Base-by-base conservation (phyloP, 2,329 filamentous ascomycete species). In the Botrytis pseudocinerea region DNA sequence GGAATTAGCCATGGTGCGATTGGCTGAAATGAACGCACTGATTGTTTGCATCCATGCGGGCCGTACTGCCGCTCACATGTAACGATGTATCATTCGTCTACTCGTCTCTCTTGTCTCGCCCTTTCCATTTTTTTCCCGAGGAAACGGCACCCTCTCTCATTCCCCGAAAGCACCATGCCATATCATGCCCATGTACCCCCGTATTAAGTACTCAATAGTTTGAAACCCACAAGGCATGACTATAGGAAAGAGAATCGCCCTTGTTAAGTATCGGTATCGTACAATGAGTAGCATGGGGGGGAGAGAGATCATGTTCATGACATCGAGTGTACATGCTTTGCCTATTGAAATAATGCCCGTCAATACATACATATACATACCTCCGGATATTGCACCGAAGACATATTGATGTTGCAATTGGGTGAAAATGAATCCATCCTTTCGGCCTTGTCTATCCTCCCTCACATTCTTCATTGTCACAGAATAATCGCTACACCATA, bases 111-210 rank as follows among this genome's bases (percentile, higher is more conserved):
- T 46, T 46, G 22, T 59, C 32, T 71, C 40, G 48, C 40, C 40
- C 40, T 60, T 42, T 40, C n/a, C 25, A 28, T 20, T 32, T 22
- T 38, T 68, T 60, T 72, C 66, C 62, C 70, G 70, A 66, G 25
- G 48, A 60, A 68, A 54, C 57, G 70, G 70, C 68, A 72, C 70
- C 51, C 40, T 38, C 51, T 66, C 61, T 71, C n/a, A 65, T 51
- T 71, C 25, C 46, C n/a, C 38, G 46, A 40, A 9, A 35, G 20
- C n/a, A 35, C 44, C 44, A 48, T 65, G 42, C 63, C 64, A 51
- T 40, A 35, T 42, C 5, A 5, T 40, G 12, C n/a, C n/a, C 42
- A 32, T n/a, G 64, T 40, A 54, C 46, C 5, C 28, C 35, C 32
- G 35, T 42, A 57, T 25, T 38, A 28, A 28, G 64, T 40, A 40